A percentile compares a stretch with the other conserved stretches of the same genome.
phyloP scores from a whole-genome alignment of 768 basidiomycete genomes.

The Mycena alexandri region DNA sequence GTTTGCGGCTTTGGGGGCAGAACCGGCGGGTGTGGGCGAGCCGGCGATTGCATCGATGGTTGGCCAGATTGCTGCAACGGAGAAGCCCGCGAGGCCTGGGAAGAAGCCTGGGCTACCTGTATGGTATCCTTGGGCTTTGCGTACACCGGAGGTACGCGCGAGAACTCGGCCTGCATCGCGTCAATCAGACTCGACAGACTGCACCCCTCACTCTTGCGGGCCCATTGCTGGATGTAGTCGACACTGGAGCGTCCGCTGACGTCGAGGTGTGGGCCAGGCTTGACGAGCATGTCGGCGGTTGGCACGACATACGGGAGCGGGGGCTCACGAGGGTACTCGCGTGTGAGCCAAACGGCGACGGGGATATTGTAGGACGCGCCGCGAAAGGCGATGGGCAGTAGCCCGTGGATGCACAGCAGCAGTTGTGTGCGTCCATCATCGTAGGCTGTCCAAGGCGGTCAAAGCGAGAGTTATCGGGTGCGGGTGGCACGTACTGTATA shows the following conservation, averaged over 20 bases:
- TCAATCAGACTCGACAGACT: constrained; percentile 79
- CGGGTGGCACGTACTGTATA: constrained; percentile 70
- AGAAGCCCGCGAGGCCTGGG: constrained; percentile 8
- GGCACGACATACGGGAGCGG: constrained; percentile 95
- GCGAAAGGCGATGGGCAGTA: constrained; percentile 88
- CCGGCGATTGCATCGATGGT: constrained; percentile 23
- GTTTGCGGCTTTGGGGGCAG: constrained; percentile 38
- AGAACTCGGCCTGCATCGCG: constrained; percentile 87
- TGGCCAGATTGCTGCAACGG: constrained; percentile 20
- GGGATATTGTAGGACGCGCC: constrained; percentile 92
- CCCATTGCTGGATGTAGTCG: constrained; percentile 84
- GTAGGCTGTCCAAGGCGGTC: constrained; percentile 67
- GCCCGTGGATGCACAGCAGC: constrained; percentile 90
- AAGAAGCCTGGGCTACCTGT: not conserved
- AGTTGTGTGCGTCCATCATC: constrained; percentile 96
- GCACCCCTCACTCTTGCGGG: constrained; percentile 88
- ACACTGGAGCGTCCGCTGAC: constrained; percentile 80
- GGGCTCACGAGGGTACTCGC: constrained; percentile 84
- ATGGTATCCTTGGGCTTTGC: constrained; percentile 71
- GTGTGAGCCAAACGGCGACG: constrained; percentile 87
- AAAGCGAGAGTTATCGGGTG: constrained; percentile 31
- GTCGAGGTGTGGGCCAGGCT: constrained; percentile 80
- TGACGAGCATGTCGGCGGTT: constrained; percentile 90
- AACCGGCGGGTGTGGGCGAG: constrained; percentile 29
- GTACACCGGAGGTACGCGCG: constrained; percentile 89